Base-by-base conservation (phyloP, 495 filamentous ascomycete species). In the Neurospora sp. region DNA sequence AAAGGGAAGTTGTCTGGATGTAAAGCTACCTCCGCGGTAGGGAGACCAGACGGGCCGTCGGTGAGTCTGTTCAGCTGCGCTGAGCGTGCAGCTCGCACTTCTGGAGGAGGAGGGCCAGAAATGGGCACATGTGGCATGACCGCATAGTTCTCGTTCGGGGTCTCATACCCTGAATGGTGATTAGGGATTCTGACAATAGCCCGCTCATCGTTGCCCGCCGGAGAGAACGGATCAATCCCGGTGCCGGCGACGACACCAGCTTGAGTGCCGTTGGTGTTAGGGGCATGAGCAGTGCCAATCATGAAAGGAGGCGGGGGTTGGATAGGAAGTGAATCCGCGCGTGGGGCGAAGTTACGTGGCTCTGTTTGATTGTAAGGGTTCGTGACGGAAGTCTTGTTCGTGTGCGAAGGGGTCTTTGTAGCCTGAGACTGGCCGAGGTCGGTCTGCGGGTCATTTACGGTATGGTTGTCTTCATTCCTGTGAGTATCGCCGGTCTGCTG, bases 1-100 rank as follows among this genome's bases (percentile, higher is more conserved):
- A 87, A 86, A 0, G 86, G 84, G 8, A 87, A 79, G 68, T 82
- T 82, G 2, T 71, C 44, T 0, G 77, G 72, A 44, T 78, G 40
- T 18, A 84, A 59, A n/a, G 82, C 80, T 8, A 78, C 73, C 0
- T 78, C 72, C 6, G 78, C 38, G n/a, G 70, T 76, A 4, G 85
- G 84, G 3, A 72, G n/a, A 12, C 79, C 78, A 14, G 37, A 68
- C 2, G 44, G 42, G 12, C 74, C 74, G 0, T 71, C n/a, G 4
- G 77, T 78, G 27, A 84, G 72, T 3, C 68, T 68, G 65, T 81
- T 81, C 14, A 84, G 73, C 72, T 71, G 69, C 4, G 38, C 22
- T 0, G 82, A 83, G n/a, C 80, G 80, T 39, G 68, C 31, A n/a
- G 48, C 74, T 8, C 72, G 75, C 4, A 74, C 53, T 48, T 72